Percentiles rank a stretch among this genome's conserved stretches.
phyloP scores from a whole-genome alignment of 1,284 basidiomycete genomes.

The Melampsora americana region DNA sequence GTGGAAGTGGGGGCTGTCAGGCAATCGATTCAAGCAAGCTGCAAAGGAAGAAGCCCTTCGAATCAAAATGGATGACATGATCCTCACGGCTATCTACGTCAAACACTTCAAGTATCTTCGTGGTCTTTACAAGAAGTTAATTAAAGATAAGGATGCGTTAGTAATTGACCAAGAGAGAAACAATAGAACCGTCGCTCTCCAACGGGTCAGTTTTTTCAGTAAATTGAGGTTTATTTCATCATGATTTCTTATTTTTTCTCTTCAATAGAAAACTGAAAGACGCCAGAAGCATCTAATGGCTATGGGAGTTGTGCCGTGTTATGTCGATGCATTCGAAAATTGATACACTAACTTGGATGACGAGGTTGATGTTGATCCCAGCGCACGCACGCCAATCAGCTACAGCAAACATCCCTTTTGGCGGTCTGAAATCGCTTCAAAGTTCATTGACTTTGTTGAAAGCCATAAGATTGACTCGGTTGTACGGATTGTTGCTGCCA shows the following conservation, averaged over 20 bases:
- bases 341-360: neutral
- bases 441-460: neutral
- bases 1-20: slow-evolving; percentile 19
- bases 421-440: neutral
- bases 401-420: neutral
- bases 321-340: neutral
- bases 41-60: neutral
- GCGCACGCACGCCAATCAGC: neutral
- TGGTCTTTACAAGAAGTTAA: neutral
- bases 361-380: neutral
- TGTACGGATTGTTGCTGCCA: neutral
- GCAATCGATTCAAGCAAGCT: neutral
- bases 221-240: neutral
- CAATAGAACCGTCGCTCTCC: neutral
- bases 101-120: neutral
- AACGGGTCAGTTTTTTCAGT: neutral
- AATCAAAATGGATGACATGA: neutral
- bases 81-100: neutral
- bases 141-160: neutral
- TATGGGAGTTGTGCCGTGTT: neutral
- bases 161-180: neutral
- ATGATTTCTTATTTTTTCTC: neutral
- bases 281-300: neutral
- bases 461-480: neutral
- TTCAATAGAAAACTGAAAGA: neutral